Percentiles rank a stretch among this genome's conserved stretches.
phyloP scores from a whole-genome alignment of 2,329 filamentous ascomycete species.

The Ophiostoma sp. region DNA sequence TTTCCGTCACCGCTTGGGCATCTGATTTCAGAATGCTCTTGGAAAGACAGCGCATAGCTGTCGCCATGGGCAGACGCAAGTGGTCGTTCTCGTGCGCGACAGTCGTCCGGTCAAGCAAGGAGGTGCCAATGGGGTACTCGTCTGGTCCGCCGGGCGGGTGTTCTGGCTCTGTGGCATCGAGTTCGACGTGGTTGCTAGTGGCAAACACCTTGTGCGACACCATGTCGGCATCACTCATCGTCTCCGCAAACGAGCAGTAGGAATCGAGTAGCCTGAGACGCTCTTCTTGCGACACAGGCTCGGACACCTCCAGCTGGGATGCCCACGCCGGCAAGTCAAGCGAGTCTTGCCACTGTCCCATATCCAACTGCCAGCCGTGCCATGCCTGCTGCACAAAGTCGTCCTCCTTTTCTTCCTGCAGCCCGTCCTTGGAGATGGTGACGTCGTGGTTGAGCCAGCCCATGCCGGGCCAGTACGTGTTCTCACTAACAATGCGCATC shows the following conservation, averaged over 20 bases:
- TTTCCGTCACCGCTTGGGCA: background rate
- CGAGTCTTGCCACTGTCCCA: conserved; percentile 52
- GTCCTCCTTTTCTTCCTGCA: conserved; percentile 43
- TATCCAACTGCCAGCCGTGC: conserved; percentile 62
- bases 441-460: conserved; percentile 66
- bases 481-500: conserved; percentile 73
- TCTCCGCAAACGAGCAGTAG: conserved; percentile 51
- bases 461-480: conserved; percentile 74
- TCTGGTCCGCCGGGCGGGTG: conserved; percentile 45
- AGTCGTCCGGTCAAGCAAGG: conserved; percentile 44
- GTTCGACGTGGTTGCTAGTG: conserved; percentile 36
- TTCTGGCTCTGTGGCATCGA: conserved; percentile 61
- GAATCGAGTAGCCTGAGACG: conserved; percentile 41
- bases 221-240: conserved; percentile 62
- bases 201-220: conserved; percentile 48
- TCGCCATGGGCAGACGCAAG: conserved; percentile 33
- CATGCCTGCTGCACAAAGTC: conserved; percentile 61
- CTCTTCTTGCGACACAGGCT: conserved; percentile 19
- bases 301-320: conserved; percentile 27
- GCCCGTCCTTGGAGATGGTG: conserved; percentile 31
- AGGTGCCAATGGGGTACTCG: conserved; percentile 47
- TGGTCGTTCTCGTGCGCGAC: conserved; percentile 32
- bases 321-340: conserved; percentile 40
- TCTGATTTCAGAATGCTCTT: conserved; percentile 31
- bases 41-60: conserved; percentile 35